Conservation (phyloP, 768 basidiomycete genomes). For the Calocybe gangraenosa region DNA sequence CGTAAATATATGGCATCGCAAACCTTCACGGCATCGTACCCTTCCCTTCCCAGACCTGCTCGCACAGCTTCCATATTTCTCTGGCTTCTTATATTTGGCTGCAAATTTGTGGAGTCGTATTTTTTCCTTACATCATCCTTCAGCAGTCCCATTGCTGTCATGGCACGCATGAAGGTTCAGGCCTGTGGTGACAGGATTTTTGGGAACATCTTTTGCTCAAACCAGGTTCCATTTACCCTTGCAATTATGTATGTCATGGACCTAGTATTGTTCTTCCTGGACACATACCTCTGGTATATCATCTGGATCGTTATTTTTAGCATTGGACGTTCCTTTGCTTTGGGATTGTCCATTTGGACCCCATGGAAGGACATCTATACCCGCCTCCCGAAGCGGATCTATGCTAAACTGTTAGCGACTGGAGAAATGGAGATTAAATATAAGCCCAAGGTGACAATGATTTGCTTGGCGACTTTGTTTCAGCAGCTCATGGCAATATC, state of each 20-base stretch:
- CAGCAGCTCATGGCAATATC: not conserved
- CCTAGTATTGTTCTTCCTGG: constrained; percentile 94
- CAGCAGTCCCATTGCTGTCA: constrained; percentile 91
- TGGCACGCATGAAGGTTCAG: constrained; percentile 93
- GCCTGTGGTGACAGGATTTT: constrained; percentile 84
- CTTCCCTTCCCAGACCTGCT: constrained; percentile 62
- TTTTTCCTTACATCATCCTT: constrained; percentile 99
- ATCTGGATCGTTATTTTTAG: constrained; percentile 98
- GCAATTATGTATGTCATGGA: constrained; percentile 99
- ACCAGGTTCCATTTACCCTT: constrained; percentile 92
- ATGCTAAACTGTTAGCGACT: constrained; percentile 94
- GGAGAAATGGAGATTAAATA: constrained; percentile 99
- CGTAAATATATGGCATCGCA: constrained; percentile 98
- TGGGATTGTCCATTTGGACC: constrained; percentile 98
- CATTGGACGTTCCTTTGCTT: constrained; percentile 82
- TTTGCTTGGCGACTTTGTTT: not conserved
- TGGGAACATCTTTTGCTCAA: constrained; percentile 75
- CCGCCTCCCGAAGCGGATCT: constrained; percentile 94
- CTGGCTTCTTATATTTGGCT: constrained; percentile 92
- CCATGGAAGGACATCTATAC: constrained; percentile 99
- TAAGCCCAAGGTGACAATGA: constrained; percentile 79
- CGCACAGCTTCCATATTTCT: constrained; percentile 82
- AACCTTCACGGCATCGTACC: constrained; percentile 98
- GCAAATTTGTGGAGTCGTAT: constrained; percentile 96
- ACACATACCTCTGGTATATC: constrained; percentile 99